Conservation (phyloP, 179 eudicot species). For the Pouteria campechiana region DNA sequence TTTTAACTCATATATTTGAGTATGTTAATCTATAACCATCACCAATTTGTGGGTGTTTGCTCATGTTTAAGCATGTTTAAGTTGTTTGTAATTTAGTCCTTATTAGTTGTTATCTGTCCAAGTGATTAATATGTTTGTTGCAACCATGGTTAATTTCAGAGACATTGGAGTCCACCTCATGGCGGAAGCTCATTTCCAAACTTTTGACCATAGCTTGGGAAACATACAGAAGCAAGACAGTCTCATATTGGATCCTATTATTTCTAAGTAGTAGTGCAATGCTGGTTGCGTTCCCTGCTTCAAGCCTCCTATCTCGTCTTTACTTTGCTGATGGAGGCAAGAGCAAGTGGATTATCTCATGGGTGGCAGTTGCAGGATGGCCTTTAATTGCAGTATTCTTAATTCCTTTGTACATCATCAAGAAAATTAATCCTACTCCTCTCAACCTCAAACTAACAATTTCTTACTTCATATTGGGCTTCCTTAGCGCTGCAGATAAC, state of each 20-base stretch:
- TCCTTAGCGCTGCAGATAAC: slow-evolving; percentile 76
- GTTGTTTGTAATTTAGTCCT: too few relatives aligned
- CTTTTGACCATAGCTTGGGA: slow-evolving; percentile 20
- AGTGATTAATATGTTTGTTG: too few relatives aligned
- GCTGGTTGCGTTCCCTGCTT: slow-evolving; percentile 58
- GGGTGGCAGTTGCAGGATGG: slow-evolving; percentile 89
- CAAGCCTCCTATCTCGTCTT: slow-evolving; percentile 46
- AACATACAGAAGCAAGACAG: slow-evolving; percentile 46
- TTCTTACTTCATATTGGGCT: slow-evolving; percentile 51
- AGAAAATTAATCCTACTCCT: slow-evolving; percentile 46
- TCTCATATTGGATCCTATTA: slow-evolving; percentile 72
- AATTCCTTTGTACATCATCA: slow-evolving; percentile 41
- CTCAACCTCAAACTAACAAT: slow-evolving; percentile 39
- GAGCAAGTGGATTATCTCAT: slow-evolving; percentile 64
- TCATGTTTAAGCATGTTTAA: too few relatives aligned
- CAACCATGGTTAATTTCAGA: too few relatives aligned
- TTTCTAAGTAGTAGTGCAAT: slow-evolving; percentile 38
- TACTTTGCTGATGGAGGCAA: slow-evolving; percentile 46
- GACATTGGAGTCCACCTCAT: slow-evolving; percentile 13
- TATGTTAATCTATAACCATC: too few relatives aligned
- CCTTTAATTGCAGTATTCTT: slow-evolving; percentile 45
- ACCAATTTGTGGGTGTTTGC: too few relatives aligned
- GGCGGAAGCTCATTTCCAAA: slow-evolving; percentile 17
- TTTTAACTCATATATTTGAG: too few relatives aligned
- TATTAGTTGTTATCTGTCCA: too few relatives aligned